Conservation (phyloP, 2,329 filamentous ascomycete genomes). For the Cladosporium sphaerospermum region DNA sequence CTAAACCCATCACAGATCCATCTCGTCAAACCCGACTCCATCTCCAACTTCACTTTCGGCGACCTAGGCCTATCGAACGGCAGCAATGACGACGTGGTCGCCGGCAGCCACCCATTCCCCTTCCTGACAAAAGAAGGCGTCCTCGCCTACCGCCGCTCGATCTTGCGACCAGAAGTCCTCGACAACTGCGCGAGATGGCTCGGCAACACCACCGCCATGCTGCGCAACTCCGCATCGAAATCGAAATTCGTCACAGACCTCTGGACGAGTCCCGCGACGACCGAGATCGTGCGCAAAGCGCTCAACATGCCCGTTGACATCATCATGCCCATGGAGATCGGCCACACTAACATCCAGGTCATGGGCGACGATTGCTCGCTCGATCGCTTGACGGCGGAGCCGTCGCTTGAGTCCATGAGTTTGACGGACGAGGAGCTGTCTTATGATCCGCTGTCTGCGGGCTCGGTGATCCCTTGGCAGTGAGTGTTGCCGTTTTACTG, state of each 20-base stretch:
- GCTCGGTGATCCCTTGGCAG: too few species aligned
- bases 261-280: constrained; percentile 1
- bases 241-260: constrained; percentile 3
- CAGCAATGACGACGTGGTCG: too few species aligned
- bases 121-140: background rate
- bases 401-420: constrained; percentile 4
- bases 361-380: constrained; percentile 6
- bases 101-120: too few species aligned
- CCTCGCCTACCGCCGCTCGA: too few species aligned
- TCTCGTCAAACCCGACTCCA: too few species aligned
- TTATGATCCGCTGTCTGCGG: background rate
- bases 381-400: constrained; percentile 8
- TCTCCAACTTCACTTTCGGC: too few species aligned
- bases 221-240: background rate
- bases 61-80: too few species aligned
- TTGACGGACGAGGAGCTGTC: constrained; percentile 10
- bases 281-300: background rate
- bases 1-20: too few species aligned
- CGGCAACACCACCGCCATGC: background rate
- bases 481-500: too few species aligned
- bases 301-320: background rate
- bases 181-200: background rate
- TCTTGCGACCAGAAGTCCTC: too few species aligned
- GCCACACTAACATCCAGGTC: constrained; percentile 10
- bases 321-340: background rate